Evolutionary conservation across 2,329 filamentous ascomycete species (phyloP), one percentile per base, ranked within the genome.

Genomic region (Alternaria novae-zelandiae): DNA sequence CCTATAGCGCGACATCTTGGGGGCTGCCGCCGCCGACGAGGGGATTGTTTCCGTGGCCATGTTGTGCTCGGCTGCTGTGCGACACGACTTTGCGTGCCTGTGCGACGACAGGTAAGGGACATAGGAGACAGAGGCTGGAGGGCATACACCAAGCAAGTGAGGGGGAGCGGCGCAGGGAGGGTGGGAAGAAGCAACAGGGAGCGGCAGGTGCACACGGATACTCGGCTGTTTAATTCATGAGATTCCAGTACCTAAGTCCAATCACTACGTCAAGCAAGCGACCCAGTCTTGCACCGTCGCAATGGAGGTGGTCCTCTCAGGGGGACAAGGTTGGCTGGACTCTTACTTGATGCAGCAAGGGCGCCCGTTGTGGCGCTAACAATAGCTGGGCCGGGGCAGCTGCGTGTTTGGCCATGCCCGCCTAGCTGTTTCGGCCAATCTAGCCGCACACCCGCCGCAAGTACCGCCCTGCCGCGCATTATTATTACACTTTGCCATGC

Each of bases 1-100:
- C 67, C 86, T 82, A 77, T 89, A 89, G 45, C 87, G 83, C 58
- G 86, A 86, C 73, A 87, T 84, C 72, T 86, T 88, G 56, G 77
- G 74, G 57, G 70, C 56, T 61, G 69, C 47, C 45, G 68, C 63
- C 51, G 68, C 64, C 67, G 70, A 61, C 50, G 74, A 66, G 55
- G 68, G 63, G 47, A 74, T 65, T 62, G 68, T 70, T 59, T 76
- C 75, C 69, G 74, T 70, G 43, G 70, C 74, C 78, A 80, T 80
- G 73, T 58, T 73, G 74, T 69, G 65, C 58, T 61, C 43, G 54
- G 59, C 60, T 63, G 67, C 47, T 57, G 66, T 66, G 61, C 65
- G 71, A 72, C 64, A 57, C 64, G 64, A 63, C 59, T 64, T 61
- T 67, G 68, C 69, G 70, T 70, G 55, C 64, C 68, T 59, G 70